These are phyloP conservation scores for Sugiyamaella boreocaroliniensis DNA, from an alignment of 805 yeast species.

Conservation along the genomic window DNA sequence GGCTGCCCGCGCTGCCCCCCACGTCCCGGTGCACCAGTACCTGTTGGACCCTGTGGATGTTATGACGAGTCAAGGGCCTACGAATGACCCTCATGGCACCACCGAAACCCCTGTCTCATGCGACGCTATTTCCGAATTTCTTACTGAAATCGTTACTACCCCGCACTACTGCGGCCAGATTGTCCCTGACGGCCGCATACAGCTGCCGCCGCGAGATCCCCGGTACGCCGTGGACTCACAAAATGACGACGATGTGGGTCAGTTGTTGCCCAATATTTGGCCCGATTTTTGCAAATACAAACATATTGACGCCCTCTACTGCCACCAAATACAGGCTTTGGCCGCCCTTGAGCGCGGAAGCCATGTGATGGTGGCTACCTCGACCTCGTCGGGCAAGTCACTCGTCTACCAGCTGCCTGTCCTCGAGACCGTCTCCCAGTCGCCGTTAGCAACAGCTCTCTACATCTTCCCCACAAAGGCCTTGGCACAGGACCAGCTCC, in stretches of 20 bases:
- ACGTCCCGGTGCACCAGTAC: conserved; percentile 44
- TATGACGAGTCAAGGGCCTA: conserved; percentile 37
- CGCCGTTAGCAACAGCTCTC: conserved; percentile 51
- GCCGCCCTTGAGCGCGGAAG: conserved; percentile 31
- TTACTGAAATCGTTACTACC: conserved; percentile 40
- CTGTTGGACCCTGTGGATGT: conserved; percentile 57
- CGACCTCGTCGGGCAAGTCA: conserved; percentile 95
- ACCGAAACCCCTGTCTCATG: not conserved
- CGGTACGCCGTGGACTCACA: conserved; percentile 23
- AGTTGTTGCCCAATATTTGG: conserved; percentile 45
- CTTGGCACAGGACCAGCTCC: conserved; percentile 89
- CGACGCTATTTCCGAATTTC: conserved; percentile 43
- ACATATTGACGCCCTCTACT: conserved; percentile 51
- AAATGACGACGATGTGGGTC: conserved; percentile 22
- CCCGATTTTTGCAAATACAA: conserved; percentile 44
- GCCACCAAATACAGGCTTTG: conserved; percentile 72
- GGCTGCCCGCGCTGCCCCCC: not conserved
- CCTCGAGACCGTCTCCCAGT: conserved; percentile 31
- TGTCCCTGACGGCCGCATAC: conserved; percentile 42
- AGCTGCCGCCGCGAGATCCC: conserved; percentile 42
- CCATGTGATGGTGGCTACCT: conserved; percentile 83
- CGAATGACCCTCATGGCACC: not conserved
- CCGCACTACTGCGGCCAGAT: conserved; percentile 61
- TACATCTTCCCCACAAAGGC: conserved; percentile 97
- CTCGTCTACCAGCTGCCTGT: conserved; percentile 87